A percentile compares a stretch with the other conserved stretches of the same genome.
These are phyloP conservation scores for Solanum tarijense DNA, from an alignment of 257 asterid species.

Conservation along the genomic window DNA sequence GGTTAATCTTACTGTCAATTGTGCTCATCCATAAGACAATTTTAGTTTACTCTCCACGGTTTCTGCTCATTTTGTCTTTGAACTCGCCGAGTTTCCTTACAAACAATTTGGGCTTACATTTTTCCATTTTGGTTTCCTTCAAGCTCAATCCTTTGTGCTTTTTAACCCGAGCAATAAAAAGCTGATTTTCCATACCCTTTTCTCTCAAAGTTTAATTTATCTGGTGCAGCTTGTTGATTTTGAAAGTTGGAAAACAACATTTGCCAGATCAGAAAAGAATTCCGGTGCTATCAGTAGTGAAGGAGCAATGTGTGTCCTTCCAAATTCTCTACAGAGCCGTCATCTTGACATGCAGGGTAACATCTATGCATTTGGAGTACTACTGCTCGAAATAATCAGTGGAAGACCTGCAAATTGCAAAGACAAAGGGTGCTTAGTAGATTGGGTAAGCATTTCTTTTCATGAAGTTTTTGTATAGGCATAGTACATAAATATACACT, in stretches of 20 bases:
- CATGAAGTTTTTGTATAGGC: not conserved
- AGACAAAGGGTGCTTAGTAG: conserved; percentile 72
- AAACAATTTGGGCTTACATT: not conserved
- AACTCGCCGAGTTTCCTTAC: not conserved
- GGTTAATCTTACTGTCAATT: not conserved
- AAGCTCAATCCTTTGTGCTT: not conserved
- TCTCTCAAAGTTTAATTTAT: not conserved
- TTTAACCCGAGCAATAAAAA: not conserved
- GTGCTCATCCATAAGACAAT: not conserved
- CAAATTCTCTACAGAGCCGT: conserved; percentile 61
- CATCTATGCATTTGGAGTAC: conserved; percentile 71
- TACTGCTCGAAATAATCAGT: conserved; percentile 74
- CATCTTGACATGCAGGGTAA: conserved; percentile 69
- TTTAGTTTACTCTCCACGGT: not conserved
- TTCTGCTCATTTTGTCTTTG: not conserved
- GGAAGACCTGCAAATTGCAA: conserved; percentile 86
- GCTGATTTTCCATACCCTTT: not conserved
- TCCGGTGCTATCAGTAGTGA: conserved; percentile 58
- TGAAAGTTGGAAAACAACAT: conserved; percentile 81
- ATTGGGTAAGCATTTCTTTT: conserved; percentile 56
- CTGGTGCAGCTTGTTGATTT: conserved; percentile 78
- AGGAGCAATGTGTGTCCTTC: conserved; percentile 68
- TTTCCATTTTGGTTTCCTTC: not conserved
- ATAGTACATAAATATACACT: no score
- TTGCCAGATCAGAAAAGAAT: conserved; percentile 79